Base-by-base conservation (phyloP, 352 stramenopile genomes). In the Blastocystis sp. region DNA sequence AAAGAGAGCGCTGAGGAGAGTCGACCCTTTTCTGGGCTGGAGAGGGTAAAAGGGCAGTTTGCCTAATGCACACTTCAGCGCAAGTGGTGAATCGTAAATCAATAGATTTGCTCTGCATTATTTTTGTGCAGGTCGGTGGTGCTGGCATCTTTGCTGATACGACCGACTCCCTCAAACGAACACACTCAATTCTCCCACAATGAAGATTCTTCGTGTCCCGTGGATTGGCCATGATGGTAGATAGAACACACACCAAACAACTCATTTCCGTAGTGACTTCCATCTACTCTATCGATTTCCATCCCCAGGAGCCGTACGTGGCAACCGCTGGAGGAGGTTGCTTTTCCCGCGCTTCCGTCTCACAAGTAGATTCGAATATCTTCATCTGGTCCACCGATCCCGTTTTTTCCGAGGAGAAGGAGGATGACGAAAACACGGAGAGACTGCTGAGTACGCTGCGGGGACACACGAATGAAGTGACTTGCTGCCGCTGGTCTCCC, bases 61-160 rank as follows among this genome's bases (percentile, higher is more conserved):
- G 74, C 74, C 74, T 84, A 84, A 67, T 84, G 74, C 74, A 84
- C 74, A 84, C 74, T 84, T 84, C 74, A 84, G 74, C 74, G 74
- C 74, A 84, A 84, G 74, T 84, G 74, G 74, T 84, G 74, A 84
- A 84, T 84, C 74, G 74, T 84, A 43, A 43, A 84, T 84, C 74
- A 84, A 84, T 61, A 84, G 74, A 84, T 84, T 84, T 84, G 74
- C 74, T 84, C 74, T 84, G 74, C 74, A 43, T 84, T 52, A 84
- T 84, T 84, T 84, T 84, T 84, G 56, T 41, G 45, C 56, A 67
- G 74, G 34, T 62, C 74, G 41, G 40, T 84, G 74, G 74, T 84
- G 74, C 69, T 84, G 74, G 74, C 74, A 84, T 84, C 74, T 84
- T 84, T 84, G 74, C 74, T 84, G 74, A 84, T 84, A 84, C 74